Percentiles rank a stretch among this genome's conserved stretches.
Evolutionary conservation across 2,329 filamentous ascomycete species (phyloP).

Genomic region (Aspergillus sp.): DNA sequence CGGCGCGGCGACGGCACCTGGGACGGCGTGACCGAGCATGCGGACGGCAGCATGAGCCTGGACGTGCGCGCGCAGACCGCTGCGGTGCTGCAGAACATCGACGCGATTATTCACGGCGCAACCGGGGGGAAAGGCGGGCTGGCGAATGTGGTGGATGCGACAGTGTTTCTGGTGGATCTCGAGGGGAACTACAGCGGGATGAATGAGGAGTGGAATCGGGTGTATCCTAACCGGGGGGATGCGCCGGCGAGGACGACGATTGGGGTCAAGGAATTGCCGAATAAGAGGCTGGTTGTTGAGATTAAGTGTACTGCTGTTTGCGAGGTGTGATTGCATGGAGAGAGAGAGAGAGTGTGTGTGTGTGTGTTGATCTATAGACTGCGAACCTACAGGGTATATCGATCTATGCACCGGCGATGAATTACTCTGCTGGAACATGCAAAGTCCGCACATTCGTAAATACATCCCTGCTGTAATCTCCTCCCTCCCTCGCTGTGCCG

Average conservation of each 20-base stretch:
- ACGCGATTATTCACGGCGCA: conserved; percentile 30
- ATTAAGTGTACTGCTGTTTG: conserved; percentile 14
- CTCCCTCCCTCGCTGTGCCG: conserved; percentile 9
- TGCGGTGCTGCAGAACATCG: conserved; percentile 31
- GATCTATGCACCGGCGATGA: not conserved
- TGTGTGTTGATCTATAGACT: too few species aligned
- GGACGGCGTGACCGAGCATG: conserved; percentile 27
- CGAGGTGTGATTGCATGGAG: conserved; percentile 48
- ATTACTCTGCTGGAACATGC: conserved; percentile 5
- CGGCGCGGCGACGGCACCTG: conserved; percentile 28
- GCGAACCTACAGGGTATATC: not conserved
- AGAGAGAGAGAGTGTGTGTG: too few species aligned
- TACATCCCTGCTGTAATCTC: conserved; percentile 10
- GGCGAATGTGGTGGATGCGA: conserved; percentile 32
- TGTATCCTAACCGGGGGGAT: conserved; percentile 26
- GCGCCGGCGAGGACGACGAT: conserved; percentile 27
- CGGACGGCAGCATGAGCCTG: conserved; percentile 24
- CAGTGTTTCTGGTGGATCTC: conserved; percentile 35
- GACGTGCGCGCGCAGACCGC: conserved; percentile 33
- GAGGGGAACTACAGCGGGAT: conserved; percentile 34
- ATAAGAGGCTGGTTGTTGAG: conserved; percentile 13
- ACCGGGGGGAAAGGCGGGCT: conserved; percentile 28
- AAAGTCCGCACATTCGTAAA: conserved; percentile 12
- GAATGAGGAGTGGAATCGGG: conserved; percentile 39
- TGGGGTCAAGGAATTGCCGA: conserved; percentile 13